A percentile compares a stretch with the other conserved stretches of the same genome.
These are phyloP conservation scores for Dissoconium aciculare DNA, from an alignment of 2,329 filamentous ascomycete genomes.

Conservation along the genomic window DNA sequence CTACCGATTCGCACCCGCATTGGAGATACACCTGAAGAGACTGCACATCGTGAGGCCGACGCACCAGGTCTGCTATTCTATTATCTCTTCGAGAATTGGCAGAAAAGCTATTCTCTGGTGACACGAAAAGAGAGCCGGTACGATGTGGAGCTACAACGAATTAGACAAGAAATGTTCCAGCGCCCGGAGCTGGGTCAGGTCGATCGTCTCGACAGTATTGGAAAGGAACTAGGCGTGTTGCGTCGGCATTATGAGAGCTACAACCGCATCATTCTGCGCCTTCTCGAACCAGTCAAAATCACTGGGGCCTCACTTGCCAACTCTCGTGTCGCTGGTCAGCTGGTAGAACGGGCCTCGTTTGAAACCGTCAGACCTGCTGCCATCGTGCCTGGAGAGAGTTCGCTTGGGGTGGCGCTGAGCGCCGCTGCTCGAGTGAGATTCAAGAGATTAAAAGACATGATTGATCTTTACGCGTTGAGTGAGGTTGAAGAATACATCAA, in stretches of 20 bases:
- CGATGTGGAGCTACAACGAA: conserved; percentile 29
- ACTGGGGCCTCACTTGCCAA: conserved; percentile 31
- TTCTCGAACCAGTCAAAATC: conserved; percentile 34
- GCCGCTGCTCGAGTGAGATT: conserved; percentile 43
- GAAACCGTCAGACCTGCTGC: conserved; percentile 15
- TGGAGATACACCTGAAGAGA: conserved; percentile 32
- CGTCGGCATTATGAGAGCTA: conserved; percentile 48
- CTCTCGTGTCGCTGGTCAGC: conserved; percentile 23
- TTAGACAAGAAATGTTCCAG: conserved; percentile 41
- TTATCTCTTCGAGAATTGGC: conserved; percentile 53
- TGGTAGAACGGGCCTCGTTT: conserved; percentile 11
- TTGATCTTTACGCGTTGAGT: conserved; percentile 45
- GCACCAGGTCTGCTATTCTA: conserved; percentile 48
- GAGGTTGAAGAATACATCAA: conserved; percentile 49
- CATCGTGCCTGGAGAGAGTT: conserved; percentile 16
- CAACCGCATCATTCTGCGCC: conserved; percentile 43
- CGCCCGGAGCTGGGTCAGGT: conserved; percentile 33
- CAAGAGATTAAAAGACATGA: conserved; percentile 42
- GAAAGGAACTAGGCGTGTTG: conserved; percentile 45
- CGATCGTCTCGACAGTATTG: conserved; percentile 43
- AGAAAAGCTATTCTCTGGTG: conserved; percentile 43
- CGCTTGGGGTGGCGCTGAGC: conserved; percentile 32
- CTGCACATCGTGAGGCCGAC: conserved; percentile 35
- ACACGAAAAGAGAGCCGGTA: conserved; percentile 34
- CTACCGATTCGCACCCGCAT: conserved; percentile 33